Evolutionary conservation across 495 filamentous ascomycete species (phyloP).

Genomic region (Daldinia bambusicola): DNA sequence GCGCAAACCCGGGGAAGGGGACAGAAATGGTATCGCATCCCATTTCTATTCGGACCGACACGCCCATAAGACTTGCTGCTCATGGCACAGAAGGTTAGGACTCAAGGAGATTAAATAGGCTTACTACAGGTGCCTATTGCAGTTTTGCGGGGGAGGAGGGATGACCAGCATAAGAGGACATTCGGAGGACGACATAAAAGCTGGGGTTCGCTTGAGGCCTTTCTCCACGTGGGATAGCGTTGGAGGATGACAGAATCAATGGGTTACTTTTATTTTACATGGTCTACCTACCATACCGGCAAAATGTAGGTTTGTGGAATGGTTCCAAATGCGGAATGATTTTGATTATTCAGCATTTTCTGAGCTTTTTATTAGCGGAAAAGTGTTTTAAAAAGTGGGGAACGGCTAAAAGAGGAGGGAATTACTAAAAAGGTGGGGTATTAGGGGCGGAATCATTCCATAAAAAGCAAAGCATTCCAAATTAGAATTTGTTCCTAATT

Average conservation of each 20-base stretch:
- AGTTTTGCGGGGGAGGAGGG: conserved; percentile 37
- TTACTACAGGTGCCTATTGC: conserved; percentile 30
- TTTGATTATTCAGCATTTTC: no score
- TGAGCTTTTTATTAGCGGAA: no score
- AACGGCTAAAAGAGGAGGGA: no score
- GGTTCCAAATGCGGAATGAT: no score
- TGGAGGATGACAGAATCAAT: neutral
- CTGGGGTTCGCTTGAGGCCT: conserved; percentile 38
- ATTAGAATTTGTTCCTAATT: no score
- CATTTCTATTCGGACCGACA: conserved; percentile 38
- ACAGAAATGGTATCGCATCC: conserved; percentile 32
- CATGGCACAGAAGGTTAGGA: conserved; percentile 20
- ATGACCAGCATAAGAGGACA: neutral
- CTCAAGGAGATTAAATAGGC: conserved; percentile 15
- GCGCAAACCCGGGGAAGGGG: conserved; percentile 39
- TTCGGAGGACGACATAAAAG: conserved; percentile 18
- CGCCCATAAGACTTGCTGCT: conserved; percentile 13
- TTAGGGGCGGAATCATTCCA: no score
- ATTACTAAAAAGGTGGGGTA: no score
- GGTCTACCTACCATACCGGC: no score
- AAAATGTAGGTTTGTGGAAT: no score
- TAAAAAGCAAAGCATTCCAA: no score
- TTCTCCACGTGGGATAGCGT: conserved; percentile 25
- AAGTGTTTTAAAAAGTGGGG: no score
- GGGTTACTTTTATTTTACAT: neutral